phyloP scores from a whole-genome alignment of 202 grass and related monocot species.

The Digitaria exilis region DNA sequence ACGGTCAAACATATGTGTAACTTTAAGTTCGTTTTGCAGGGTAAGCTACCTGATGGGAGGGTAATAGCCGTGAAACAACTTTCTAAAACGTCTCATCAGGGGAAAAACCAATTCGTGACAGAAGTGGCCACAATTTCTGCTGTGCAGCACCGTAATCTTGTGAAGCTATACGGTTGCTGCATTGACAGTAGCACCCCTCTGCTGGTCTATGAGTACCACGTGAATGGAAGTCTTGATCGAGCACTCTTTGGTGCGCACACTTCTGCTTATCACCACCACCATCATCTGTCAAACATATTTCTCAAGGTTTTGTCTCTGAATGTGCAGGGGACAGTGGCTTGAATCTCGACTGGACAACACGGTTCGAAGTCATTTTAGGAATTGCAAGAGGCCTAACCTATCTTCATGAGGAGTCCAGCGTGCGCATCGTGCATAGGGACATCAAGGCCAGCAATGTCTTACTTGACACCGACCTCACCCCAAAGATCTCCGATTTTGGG shows the following conservation, averaged over 20 bases:
- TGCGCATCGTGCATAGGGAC: slow-evolving; percentile 74
- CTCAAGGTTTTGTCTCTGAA: not conserved
- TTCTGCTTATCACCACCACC: not conserved
- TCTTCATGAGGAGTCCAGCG: slow-evolving; percentile 73
- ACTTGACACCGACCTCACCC: slow-evolving; percentile 61
- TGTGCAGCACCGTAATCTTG: slow-evolving; percentile 74
- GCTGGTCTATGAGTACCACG: slow-evolving; percentile 71
- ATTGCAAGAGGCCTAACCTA: slow-evolving; percentile 76
- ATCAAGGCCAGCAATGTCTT: slow-evolving; percentile 83
- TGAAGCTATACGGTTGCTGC: slow-evolving; percentile 76
- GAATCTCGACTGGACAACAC: slow-evolving; percentile 62
- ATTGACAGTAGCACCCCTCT: slow-evolving; percentile 58
- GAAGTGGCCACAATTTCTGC: slow-evolving; percentile 73
- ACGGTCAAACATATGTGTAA: not conserved
- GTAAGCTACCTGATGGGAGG: slow-evolving; percentile 65
- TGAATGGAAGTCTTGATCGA: slow-evolving; percentile 74
- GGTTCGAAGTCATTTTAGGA: slow-evolving; percentile 70
- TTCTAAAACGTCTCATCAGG: slow-evolving; percentile 69
- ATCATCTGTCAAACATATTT: not conserved
- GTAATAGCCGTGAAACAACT: slow-evolving; percentile 72
- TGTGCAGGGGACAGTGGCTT: slow-evolving; percentile 49
- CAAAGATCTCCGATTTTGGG: slow-evolving; percentile 94
- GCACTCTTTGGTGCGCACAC: slow-evolving; percentile 56
- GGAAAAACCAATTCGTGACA: slow-evolving; percentile 65
- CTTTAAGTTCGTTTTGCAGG: slow-evolving; percentile 33